Percentiles rank a stretch among this genome's conserved stretches.
Evolutionary conservation across 2,329 filamentous ascomycete genomes (phyloP).

Genomic region (Calonectria pseudoreteaudii): DNA sequence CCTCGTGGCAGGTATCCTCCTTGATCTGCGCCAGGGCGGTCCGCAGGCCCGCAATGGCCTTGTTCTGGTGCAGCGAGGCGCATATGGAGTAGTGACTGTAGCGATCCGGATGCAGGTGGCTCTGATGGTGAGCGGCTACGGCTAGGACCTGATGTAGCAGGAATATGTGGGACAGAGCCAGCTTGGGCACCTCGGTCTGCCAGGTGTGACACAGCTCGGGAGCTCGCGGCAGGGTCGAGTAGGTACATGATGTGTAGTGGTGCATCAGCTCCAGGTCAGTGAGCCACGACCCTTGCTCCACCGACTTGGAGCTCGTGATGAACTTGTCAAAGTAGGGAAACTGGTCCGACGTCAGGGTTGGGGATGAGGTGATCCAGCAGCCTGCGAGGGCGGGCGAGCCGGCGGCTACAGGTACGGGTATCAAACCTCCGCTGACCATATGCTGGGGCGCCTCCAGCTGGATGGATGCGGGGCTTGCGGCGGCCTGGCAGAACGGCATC

Average conservation of each 20-base stretch:
- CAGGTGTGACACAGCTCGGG: slow-evolving; percentile 43
- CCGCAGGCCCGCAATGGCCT: slow-evolving; percentile 46
- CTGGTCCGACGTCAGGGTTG: slow-evolving; percentile 27
- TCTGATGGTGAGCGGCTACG: slow-evolving; percentile 46
- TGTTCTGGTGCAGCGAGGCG: slow-evolving; percentile 49
- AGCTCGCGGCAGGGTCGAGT: slow-evolving; percentile 46
- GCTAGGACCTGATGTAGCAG: slow-evolving; percentile 49
- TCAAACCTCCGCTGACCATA: not conserved
- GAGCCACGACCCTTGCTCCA: slow-evolving; percentile 43
- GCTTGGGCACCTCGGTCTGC: slow-evolving; percentile 43
- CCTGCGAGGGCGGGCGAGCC: not conserved
- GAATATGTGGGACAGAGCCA: slow-evolving; percentile 43
- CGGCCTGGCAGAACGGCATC: not conserved
- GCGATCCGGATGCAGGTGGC: slow-evolving; percentile 40
- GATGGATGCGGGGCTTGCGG: not conserved
- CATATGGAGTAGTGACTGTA: slow-evolving; percentile 39
- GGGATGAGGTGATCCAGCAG: slow-evolving; percentile 15
- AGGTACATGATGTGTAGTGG: slow-evolving; percentile 48
- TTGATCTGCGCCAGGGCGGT: slow-evolving; percentile 39
- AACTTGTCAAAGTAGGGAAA: slow-evolving; percentile 41
- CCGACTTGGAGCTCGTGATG: slow-evolving; percentile 27
- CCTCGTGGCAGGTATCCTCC: slow-evolving; percentile 46
- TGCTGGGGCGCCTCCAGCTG: not conserved
- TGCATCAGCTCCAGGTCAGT: slow-evolving; percentile 52
- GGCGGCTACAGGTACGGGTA: not conserved